Conservation (phyloP, 2,329 filamentous ascomycete species). For the Fusarium humuli region DNA sequence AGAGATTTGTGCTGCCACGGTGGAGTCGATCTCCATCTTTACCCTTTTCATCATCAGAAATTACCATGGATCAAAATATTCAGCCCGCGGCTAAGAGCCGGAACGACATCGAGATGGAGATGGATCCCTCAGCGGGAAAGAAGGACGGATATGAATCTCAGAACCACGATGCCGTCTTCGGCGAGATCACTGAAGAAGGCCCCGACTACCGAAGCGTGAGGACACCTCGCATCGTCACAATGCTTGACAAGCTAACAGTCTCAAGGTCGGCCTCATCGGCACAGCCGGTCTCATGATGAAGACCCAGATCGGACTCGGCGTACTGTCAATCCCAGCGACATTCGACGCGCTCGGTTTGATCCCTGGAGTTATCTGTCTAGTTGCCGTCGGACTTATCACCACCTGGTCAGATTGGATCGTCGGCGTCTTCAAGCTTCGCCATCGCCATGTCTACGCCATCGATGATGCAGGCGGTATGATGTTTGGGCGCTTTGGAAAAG, state of each 20-base stretch:
- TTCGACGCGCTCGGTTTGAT: slow-evolving; percentile 61
- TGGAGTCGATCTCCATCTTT: not conserved
- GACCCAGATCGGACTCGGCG: slow-evolving; percentile 58
- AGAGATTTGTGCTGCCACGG: not conserved
- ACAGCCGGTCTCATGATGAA: slow-evolving; percentile 61
- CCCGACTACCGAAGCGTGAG: slow-evolving; percentile 50
- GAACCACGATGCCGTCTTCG: slow-evolving; percentile 48
- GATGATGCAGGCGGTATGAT: slow-evolving; percentile 63
- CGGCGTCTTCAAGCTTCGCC: slow-evolving; percentile 63
- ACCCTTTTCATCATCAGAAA: not conserved
- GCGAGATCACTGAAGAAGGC: slow-evolving; percentile 46
- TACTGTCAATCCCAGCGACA: slow-evolving; percentile 60
- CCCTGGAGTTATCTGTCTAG: slow-evolving; percentile 59
- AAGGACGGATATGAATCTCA: not conserved
- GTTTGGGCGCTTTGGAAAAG: slow-evolving; percentile 59
- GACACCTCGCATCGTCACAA: too few species aligned
- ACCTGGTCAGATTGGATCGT: slow-evolving; percentile 63
- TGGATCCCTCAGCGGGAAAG: not conserved
- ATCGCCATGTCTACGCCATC: slow-evolving; percentile 64
- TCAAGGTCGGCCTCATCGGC: slow-evolving; percentile 56
- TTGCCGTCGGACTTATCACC: slow-evolving; percentile 56
- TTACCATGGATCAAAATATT: not conserved
- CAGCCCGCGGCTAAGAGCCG: not conserved
- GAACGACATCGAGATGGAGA: not conserved
- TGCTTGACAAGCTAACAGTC: not conserved